phyloP scores from a whole-genome alignment of 768 basidiomycete species.

The Amanita pallidorosea region DNA sequence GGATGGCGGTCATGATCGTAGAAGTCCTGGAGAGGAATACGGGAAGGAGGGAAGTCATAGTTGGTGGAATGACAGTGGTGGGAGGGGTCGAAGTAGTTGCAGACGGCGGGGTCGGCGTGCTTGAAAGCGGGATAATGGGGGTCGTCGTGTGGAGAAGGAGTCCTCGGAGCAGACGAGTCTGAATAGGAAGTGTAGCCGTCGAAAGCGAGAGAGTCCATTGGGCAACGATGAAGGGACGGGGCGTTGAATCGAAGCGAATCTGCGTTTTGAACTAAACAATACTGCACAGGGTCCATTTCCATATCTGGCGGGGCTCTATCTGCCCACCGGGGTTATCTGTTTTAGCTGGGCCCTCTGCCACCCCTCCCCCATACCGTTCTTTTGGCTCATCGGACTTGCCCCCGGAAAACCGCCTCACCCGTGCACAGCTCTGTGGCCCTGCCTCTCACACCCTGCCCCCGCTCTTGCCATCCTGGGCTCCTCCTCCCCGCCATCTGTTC shows the following conservation, averaged over 20 bases:
- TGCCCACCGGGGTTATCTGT: constrained; percentile 14
- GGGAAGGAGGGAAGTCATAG: constrained; percentile 29
- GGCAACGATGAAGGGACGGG: constrained; percentile 6
- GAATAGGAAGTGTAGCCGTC: constrained; percentile 57
- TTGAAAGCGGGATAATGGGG: constrained; percentile 17
- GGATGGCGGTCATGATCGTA: constrained; percentile 38
- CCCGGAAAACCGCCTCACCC: constrained; percentile 7
- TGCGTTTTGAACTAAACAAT: constrained; percentile 9
- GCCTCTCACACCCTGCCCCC: constrained; percentile 1
- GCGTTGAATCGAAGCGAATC: constrained; percentile 7
- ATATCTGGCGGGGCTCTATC: constrained; percentile 3
- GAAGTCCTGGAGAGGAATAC: constrained; percentile 56
- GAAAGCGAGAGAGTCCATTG: constrained; percentile 40
- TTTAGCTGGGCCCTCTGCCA: constrained; percentile 11
- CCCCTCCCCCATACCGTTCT: constrained; percentile 18
- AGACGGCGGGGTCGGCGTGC: constrained; percentile 33
- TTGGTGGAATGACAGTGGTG: constrained; percentile 4
- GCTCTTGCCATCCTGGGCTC: constrained; percentile 2
- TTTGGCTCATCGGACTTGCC: constrained; percentile 16
- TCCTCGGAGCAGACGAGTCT: constrained; percentile 61
- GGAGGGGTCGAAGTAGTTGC: constrained; percentile 36
- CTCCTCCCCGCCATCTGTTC: neutral
- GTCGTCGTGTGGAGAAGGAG: constrained; percentile 50
- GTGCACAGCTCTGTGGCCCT: constrained; percentile 5
- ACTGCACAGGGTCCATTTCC: constrained; percentile 6